Evolutionary conservation across 202 grass and related monocot genomes (phyloP), one percentile per base, ranked within the genome.

Genomic region (Schoenoplectus triqueter): DNA sequence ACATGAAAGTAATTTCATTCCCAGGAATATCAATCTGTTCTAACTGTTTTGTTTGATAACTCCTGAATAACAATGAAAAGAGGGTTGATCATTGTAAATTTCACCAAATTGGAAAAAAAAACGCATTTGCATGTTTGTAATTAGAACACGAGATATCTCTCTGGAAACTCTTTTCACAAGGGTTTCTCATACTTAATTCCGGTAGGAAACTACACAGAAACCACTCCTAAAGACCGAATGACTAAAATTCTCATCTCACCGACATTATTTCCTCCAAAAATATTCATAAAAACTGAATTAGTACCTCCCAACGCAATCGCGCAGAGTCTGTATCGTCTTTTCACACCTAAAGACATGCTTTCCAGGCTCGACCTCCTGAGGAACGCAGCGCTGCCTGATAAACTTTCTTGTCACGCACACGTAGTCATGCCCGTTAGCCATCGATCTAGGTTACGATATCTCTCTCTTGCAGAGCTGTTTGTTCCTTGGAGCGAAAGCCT

Each of bases 291-390:
- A 31, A 31, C 31, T 31, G 31, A 31, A 31, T 31, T 31, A 44
- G 21, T 80, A 99, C 93, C 93, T 92, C 76, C 93, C 93, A 56
- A 92, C 46, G 86, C 88, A 96, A 69, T 91, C 90, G 59, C 91
- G 88, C 64, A 99, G 78, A 80, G 88, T 88, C 74, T 94, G 91
- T 81, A 94, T 87, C 4, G 88, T 99, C 88, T 87, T 94, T 85
- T 99, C 90, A 88, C 96, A 99, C 84, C 92, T 96, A 83, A 86
- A 87, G 64, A 99, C 83, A 86, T 93, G 93, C 61, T 89, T 89
- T 62, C 93, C 93, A 48, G 91, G 90, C 66, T 99, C 91, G 61
- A 95, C 91, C 90, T 95, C 93, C 83, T 99, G 91, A 52, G 91
- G 95, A 69, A 83, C 84, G 87, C 96, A 99, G 14, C 55, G 85